Evolutionary conservation across 352 stramenopile species (phyloP), one percentile per base, ranked within the genome.

Genomic region (Pythium insidiosum): DNA sequence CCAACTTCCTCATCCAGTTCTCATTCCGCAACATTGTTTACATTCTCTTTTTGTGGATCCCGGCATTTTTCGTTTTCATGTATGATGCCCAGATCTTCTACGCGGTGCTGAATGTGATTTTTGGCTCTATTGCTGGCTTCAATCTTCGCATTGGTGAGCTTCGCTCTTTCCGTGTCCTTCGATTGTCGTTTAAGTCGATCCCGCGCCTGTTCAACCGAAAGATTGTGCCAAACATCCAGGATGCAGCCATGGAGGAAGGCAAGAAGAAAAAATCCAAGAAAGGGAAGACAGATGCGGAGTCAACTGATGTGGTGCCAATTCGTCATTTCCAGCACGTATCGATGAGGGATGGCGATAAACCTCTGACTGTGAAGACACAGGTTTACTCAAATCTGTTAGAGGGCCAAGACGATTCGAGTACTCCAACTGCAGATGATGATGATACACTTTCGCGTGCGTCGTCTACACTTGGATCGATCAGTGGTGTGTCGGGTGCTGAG

Each of bases 41-140:
- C 51, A 83, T 91, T 30, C 28, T 88, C n/a, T 88, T 86, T 56
- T 51, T 91, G 43, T 91, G 79, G 79, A 67, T 88, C 15, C 79
- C 79, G 19, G 60, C 73, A 2, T 86, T 82, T 37, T 73, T 88
- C 43, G 79, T 91, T 22, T 88, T 88, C 55, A 83, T 91, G 69
- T 91, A 88, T 60, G 79, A 91, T 44, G 64, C 70, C 24, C 79
- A 91, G 59, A 88, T 91, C 49, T 88, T 88, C 54, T 91, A 88
- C 57, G 68, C 76, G 10, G 47, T 91, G 23, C 53, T 86, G 25
- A 79, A 60, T 1, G 79, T 91, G 11, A 49, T 91, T 22, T 83
- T 83, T 23, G 79, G 79, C 5, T 88, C 75, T 6, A 85, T 91
- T 31, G 75, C 70, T 11, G 79, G 79, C 33, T 91, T 91, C 47